These are phyloP conservation scores for Cyberlindnera japonica DNA, from an alignment of 805 yeast genomes.

Conservation along the genomic window DNA sequence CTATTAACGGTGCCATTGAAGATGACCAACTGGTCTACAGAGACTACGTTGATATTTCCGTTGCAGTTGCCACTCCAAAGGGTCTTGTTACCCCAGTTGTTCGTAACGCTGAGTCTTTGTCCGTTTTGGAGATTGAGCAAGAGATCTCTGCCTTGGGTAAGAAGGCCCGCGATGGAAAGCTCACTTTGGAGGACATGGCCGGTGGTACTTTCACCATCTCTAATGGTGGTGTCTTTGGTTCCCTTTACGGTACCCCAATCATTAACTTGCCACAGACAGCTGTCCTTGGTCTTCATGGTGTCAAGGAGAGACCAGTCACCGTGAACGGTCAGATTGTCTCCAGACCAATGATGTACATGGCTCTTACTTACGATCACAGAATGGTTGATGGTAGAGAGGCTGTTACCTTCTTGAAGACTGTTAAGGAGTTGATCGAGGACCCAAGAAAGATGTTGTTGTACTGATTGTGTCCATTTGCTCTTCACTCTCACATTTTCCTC, in stretches of 20 bases:
- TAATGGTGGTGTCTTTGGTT: conserved; percentile 98
- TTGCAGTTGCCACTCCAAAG: conserved; percentile 99
- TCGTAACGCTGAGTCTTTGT: conserved; percentile 90
- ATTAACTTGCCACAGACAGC: conserved; percentile 98
- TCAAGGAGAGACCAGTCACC: conserved; percentile 95
- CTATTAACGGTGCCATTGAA: conserved; percentile 93
- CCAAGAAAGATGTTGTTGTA: conserved; percentile 93
- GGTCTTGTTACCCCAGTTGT: conserved; percentile 98
- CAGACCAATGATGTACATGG: conserved; percentile 99
- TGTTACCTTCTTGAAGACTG: conserved; percentile 91
- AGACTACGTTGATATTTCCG: conserved; percentile 92
- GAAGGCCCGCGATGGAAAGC: conserved; percentile 96
- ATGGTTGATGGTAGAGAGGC: conserved; percentile 98
- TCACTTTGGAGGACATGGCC: conserved; percentile 96
- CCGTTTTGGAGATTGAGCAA: conserved; percentile 83
- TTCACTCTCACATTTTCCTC: neutral
- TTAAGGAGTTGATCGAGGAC: conserved; percentile 96
- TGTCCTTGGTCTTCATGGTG: conserved; percentile 95
- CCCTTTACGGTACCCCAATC: conserved; percentile 96
- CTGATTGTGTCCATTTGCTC: conserved; percentile 20
- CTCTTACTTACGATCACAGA: conserved; percentile 97
- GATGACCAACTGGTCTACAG: conserved; percentile 92
- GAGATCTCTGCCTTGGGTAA: conserved; percentile 78
- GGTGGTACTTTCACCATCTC: conserved; percentile 99
- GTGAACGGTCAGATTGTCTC: conserved; percentile 93